phyloP scores from a whole-genome alignment of 2,329 filamentous ascomycete genomes.

The Xylaria digitata region DNA sequence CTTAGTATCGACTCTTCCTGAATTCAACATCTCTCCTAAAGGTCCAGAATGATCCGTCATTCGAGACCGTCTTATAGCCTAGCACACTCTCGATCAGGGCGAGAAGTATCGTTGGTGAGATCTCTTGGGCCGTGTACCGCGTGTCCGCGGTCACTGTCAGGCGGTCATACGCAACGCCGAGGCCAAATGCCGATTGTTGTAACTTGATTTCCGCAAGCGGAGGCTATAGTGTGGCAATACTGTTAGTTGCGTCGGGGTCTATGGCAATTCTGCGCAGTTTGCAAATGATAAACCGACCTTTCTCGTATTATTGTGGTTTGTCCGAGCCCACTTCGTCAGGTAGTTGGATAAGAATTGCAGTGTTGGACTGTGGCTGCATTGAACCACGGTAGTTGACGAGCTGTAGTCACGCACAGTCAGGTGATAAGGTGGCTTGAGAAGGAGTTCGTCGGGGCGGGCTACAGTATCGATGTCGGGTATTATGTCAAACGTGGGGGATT shows the following conservation, averaged over 20 bases:
- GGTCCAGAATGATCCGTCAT: constrained; percentile 43
- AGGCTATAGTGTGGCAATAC: constrained; percentile 50
- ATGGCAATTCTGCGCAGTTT: not conserved
- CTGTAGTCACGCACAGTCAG: constrained; percentile 54
- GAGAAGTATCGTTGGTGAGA: constrained; percentile 59
- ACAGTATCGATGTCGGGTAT: constrained; percentile 57
- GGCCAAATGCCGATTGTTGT: constrained; percentile 58
- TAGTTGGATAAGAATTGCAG: constrained; percentile 60
- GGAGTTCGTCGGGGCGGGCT: constrained; percentile 60
- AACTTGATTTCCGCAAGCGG: constrained; percentile 56
- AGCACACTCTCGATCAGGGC: constrained; percentile 60
- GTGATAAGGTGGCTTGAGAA: constrained; percentile 61
- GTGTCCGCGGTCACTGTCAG: constrained; percentile 54
- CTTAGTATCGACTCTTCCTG: constrained; percentile 20
- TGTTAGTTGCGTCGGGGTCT: constrained; percentile 4
- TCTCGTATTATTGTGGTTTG: constrained; percentile 53
- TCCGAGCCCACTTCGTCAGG: constrained; percentile 59
- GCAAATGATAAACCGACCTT: constrained; percentile 32
- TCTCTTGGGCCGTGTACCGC: constrained; percentile 48
- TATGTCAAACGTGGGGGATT: constrained; percentile 43
- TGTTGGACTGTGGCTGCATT: constrained; percentile 61
- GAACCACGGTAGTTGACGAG: constrained; percentile 53
- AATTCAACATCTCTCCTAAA: constrained; percentile 51
- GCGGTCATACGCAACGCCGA: constrained; percentile 58
- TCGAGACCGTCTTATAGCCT: constrained; percentile 55